phyloP scores from a whole-genome alignment of 176 grass and related monocot genomes.

The Tillandsia fasciculata region DNA sequence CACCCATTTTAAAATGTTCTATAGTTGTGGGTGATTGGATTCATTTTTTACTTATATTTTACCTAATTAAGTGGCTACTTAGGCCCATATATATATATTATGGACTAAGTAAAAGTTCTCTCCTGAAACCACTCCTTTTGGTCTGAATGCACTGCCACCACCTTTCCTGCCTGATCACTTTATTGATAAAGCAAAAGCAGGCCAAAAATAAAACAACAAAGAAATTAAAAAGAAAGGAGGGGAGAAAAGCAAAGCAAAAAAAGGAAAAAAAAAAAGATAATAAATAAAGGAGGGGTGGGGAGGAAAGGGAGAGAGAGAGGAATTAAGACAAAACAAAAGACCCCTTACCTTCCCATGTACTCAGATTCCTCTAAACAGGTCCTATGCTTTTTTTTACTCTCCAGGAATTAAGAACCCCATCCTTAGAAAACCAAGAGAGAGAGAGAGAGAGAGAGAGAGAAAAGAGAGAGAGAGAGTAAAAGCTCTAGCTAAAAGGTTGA shows the following conservation, averaged over 20 bases:
- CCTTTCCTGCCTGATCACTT: conserved; percentile 37
- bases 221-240: conserved; percentile 15
- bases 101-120: background rate
- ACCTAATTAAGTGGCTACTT: background rate
- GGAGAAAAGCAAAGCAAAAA: conserved; percentile 16
- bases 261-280: conserved; percentile 13
- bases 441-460: conserved; percentile 18
- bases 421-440: conserved; percentile 25
- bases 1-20: too few species aligned
- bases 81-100: conserved; percentile 24
- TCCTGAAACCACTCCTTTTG: conserved; percentile 21
- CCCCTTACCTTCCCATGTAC: conserved; percentile 8
- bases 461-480: background rate
- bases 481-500: conserved; percentile 32
- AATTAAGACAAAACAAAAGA: conserved; percentile 49
- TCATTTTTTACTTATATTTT: background rate
- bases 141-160: conserved; percentile 41
- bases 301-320: conserved; percentile 12
- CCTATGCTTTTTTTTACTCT: conserved; percentile 21
- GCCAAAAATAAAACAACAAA: conserved; percentile 16
- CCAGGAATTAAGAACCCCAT: conserved; percentile 14
- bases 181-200: conserved; percentile 43
- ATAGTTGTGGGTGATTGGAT: too few species aligned
- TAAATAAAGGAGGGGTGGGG: conserved; percentile 28
- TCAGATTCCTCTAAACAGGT: conserved; percentile 44